Base-by-base conservation (phyloP, 2,329 filamentous ascomycete genomes). In the Ophiostoma sp. region DNA sequence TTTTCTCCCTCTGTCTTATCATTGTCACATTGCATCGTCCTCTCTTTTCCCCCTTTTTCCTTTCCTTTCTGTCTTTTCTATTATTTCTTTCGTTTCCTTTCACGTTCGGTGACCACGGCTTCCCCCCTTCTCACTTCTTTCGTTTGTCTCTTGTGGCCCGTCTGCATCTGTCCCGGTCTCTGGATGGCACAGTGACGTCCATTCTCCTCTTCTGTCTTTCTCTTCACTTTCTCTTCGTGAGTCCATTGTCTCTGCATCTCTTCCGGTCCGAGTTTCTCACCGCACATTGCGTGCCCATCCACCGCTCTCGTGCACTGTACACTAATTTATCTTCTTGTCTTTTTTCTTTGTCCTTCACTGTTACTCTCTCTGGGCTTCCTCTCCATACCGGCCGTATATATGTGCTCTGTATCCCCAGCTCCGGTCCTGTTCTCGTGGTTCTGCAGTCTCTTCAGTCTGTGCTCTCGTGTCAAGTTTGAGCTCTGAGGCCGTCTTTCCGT, bases 301-400 rank as follows among this genome's bases (percentile, higher is more conserved):
- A 44, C 27, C 42, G 42, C 42, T 9, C 27, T 40, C 55, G 27
- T 38, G 14, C 42, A 9, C n/a, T 55, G 9, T 27, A 55, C 49
- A 55, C 27, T 36, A 6, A 12, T 60, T 60, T 38, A 11, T 27
- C 55, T 60, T 27, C 27, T 27, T 27, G 27, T 27, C 55, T 38
- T 11, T 12, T 60, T 18, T 60, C 55, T 38, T 14, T 18, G 6
- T 60, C 27, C 16, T 18, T 60, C 5, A 60, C 58, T n/a, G n/a
- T 42, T 41, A 41, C 8, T 8, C 40, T 42, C n/a, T 38, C 60
- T 18, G 27, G 2, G 27, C 7, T 42, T 27, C 27, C 40, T 42
- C 60, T n/a, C 16, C 40, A 52, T 66, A 66, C 64, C 64, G 67
- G 67, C 67, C 67, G 67, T 68, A 68, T 68, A 68, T 64, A 68